Evolutionary conservation across 169 alveolate genomes (phyloP).

Genomic region (Toxoplasma gondii): DNA sequence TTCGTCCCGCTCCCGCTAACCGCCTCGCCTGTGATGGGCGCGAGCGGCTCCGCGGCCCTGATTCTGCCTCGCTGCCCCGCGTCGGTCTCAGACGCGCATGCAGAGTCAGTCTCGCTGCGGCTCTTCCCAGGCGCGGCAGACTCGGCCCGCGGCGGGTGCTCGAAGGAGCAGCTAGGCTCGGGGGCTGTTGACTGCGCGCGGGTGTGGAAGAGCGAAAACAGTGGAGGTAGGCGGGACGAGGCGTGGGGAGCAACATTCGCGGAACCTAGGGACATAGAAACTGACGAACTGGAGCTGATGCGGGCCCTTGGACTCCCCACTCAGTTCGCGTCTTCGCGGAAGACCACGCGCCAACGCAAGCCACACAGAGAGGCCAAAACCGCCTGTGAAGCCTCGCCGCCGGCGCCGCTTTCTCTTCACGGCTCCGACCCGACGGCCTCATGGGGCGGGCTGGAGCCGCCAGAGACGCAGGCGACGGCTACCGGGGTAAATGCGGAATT

Average conservation of each 20-base stretch:
- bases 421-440: neutral
- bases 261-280: neutral
- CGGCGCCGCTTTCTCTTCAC: neutral
- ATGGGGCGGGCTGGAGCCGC: neutral
- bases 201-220: neutral
- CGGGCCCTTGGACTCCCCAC: constrained; percentile 6
- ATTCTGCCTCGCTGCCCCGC: neutral
- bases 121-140: too few relatives aligned
- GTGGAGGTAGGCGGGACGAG: neutral
- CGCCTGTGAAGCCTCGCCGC: neutral
- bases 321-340: neutral
- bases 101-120: neutral
- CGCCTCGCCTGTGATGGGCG: neutral
- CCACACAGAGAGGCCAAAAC: neutral
- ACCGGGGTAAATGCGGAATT: neutral
- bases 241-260: neutral
- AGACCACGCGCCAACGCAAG: neutral
- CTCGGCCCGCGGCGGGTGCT: too few relatives aligned
- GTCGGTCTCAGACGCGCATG: neutral
- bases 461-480: neutral
- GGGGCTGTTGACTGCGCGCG: neutral
- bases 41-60: neutral
- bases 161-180: too few relatives aligned
- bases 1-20: neutral
- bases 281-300: constrained; percentile 22